Base-by-base conservation (phyloP, 1,284 basidiomycete species). In the Ustilago trichophora region DNA sequence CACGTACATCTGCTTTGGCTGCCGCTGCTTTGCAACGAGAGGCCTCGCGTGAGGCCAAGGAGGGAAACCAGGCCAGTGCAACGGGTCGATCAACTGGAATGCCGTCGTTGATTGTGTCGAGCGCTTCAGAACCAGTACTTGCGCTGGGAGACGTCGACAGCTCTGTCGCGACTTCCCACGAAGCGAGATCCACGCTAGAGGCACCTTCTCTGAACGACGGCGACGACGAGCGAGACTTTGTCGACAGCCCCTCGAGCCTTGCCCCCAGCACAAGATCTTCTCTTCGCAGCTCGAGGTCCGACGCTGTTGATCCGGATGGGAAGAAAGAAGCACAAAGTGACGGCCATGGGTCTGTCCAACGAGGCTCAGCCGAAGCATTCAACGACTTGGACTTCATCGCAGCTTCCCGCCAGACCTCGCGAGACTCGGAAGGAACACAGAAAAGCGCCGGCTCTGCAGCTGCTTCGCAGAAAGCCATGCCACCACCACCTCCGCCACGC, bases 171-270 rank as follows among this genome's bases (percentile, higher is more conserved):
- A 41, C 25, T 5, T 21, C 33, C n/a, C 40, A 37, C 21, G 32
- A 16, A 1, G 18, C 50, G 6, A 49, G 2, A 15, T 18, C 43
- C 6, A 37, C 26, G 7, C 38, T 58, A 15, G 50, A 41, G 11
- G 36, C 50, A 11, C 37, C 50, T 4, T 41, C 47, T 16, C 19
- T 27, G 12, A 32, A 18, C 19, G 38, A 42, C 5, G 38, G 12
- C 11, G 47, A 63, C 13, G 49, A 49, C 15, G 53, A 64, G 7
- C 60, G 13, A 22, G 58, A 68, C 13, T 21, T 53, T 0, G 46
- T 69, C 25, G 59, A 69, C 18, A 59, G 55, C 32, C 66, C 66
- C 29, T 43, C 66, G 7, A 69, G 66, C 36, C 37, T 69, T 0
- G 34, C 42, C 8, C 51, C 43, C 34, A 69, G 59, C 33, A 36